Conservation (phyloP, 768 basidiomycete genomes). For the Russula brevipes region DNA sequence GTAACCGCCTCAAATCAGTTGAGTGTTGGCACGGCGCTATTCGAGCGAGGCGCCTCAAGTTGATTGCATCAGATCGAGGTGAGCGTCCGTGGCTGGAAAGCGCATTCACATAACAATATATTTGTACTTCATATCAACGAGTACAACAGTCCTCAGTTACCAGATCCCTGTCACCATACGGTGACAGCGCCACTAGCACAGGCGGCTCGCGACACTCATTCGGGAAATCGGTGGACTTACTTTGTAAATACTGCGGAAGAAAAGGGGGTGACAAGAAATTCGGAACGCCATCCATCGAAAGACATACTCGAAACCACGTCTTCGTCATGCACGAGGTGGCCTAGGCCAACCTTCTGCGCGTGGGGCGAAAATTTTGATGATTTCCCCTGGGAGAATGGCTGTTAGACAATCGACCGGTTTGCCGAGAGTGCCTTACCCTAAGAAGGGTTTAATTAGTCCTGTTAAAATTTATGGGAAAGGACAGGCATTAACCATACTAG, state of each 20-base stretch:
- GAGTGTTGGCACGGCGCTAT: neutral
- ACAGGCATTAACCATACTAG: slow-evolving; percentile 71
- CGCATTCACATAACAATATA: neutral
- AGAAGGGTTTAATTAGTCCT: neutral
- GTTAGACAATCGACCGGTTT: slow-evolving; percentile 14
- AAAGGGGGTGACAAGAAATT: slow-evolving; percentile 2
- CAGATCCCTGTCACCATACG: neutral
- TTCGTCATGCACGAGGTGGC: slow-evolving; percentile 80
- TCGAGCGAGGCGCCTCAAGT: neutral
- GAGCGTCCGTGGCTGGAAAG: neutral
- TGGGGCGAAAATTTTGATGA: slow-evolving; percentile 92
- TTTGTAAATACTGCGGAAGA: slow-evolving; percentile 35
- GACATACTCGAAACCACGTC: slow-evolving; percentile 84
- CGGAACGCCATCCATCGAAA: neutral
- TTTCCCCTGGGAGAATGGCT: slow-evolving; percentile 55
- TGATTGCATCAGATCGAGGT: slow-evolving; percentile 3
- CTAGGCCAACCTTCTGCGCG: slow-evolving; percentile 87
- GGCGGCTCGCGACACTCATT: neutral
- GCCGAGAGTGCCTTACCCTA: slow-evolving; percentile 17
- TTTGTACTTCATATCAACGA: neutral
- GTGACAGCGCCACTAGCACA: neutral
- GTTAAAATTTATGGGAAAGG: slow-evolving; percentile 1
- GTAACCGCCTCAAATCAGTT: neutral
- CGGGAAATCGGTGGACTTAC: neutral
- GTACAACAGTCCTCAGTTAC: neutral